Conservation (phyloP, 805 yeast species). For the Sugiyamaella chiloensis region DNA sequence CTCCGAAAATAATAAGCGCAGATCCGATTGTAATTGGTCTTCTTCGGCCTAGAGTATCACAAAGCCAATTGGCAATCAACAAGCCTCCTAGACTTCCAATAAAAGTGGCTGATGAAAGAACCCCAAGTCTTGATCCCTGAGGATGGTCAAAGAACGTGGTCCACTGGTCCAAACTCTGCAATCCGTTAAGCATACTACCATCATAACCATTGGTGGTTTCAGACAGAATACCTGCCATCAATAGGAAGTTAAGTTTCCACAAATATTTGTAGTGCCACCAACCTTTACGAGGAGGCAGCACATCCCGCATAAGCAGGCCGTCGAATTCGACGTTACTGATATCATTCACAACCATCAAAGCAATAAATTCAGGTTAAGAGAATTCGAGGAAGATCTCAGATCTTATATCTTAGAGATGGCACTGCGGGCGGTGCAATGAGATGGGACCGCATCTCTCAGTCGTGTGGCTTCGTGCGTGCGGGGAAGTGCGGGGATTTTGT, state of each 20-base stretch:
- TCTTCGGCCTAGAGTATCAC: constrained; percentile 64
- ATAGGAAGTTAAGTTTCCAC: constrained; percentile 16
- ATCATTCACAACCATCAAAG: neutral
- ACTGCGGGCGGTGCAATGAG: neutral
- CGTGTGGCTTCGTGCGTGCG: too few species aligned
- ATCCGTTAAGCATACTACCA: constrained; percentile 23
- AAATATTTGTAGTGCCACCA: constrained; percentile 22
- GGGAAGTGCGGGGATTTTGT: neutral
- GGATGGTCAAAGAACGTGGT: constrained; percentile 20
- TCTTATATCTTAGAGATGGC: too few species aligned
- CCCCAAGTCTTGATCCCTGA: constrained; percentile 20
- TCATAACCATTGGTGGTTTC: constrained; percentile 22
- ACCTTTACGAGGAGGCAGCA: constrained; percentile 16
- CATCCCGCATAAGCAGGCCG: constrained; percentile 8
- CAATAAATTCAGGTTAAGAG: too few species aligned
- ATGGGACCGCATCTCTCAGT: too few species aligned
- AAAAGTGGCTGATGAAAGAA: constrained; percentile 30
- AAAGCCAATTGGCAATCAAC: constrained; percentile 52
- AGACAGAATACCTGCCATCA: constrained; percentile 16
- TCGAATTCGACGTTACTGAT: constrained; percentile 5
- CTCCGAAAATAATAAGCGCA: constrained; percentile 54
- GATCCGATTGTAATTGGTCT: constrained; percentile 55
- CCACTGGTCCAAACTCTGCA: constrained; percentile 28
- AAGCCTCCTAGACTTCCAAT: constrained; percentile 70
- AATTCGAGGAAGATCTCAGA: neutral